Evolutionary conservation across 2,329 filamentous ascomycete genomes (phyloP), one percentile per base, ranked within the genome.

Genomic region (Sphaerostilbella broomeana): DNA sequence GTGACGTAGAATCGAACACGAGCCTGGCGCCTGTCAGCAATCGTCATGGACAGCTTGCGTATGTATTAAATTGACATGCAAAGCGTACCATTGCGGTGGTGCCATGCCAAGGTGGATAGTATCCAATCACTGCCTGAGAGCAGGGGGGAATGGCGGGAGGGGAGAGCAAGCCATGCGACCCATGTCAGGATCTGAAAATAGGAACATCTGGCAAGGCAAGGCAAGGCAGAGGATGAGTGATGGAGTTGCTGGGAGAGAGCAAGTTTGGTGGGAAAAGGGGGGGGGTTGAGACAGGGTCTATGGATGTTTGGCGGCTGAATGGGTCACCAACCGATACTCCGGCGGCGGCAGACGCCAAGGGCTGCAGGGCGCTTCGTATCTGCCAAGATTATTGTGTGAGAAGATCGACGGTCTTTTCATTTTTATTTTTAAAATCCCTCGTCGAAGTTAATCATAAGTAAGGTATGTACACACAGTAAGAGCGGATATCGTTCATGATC

Each of bases 381-480:
- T 42, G 35, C 40, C 38, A 30, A 42, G 36, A 27, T 24, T 16
- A 7, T 15, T 40, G 38, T 7, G 38, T 22, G 35, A 29, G 38
- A 40, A 31, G 39, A 41, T 41, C 33, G 39, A 41, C 39, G 39
- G 25, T n/a, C n/a, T n/a, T n/a, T n/a, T n/a, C n/a, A n/a, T n/a
- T 35, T 20, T 28, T 16, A 20, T 22, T 17, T 29, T 19, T 12
- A n/a, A 12, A 13, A 28, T 16, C n/a, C n/a, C n/a, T n/a, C n/a
- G n/a, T n/a, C n/a, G n/a, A n/a, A n/a, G n/a, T n/a, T n/a, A n/a
- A n/a, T n/a, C n/a, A n/a, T n/a, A n/a, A n/a, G n/a, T n/a, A n/a
- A n/a, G n/a, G n/a, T n/a, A n/a, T n/a, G n/a, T n/a, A 12, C 22
- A 25, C 22, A 12, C 22, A 25, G 22, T 8, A 25, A 25, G 22